Base-by-base conservation (phyloP, 1,284 basidiomycete species). In the Anthracocystis walkeri region DNA sequence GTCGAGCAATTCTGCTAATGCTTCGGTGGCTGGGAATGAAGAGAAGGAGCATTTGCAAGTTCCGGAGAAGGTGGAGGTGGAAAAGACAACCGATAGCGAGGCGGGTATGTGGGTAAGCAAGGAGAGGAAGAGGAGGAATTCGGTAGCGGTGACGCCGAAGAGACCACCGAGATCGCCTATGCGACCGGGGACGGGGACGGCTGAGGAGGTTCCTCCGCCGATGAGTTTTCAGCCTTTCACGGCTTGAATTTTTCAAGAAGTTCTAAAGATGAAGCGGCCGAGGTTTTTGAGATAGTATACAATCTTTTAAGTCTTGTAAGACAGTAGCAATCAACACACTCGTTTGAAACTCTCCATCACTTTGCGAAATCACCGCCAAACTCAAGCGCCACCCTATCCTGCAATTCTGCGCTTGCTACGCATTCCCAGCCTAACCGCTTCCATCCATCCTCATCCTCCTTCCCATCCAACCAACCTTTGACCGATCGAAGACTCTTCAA, bases 301-400 rank as follows among this genome's bases (percentile, higher is more conserved):
- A 18, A 4, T 31, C 12, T 3, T 31, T 48, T 11, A 29, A 2
- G 27, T 29, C 46, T 48, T 48, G 48, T 49, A 49, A n/a, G 48
- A 49, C 29, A 49, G 16, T 31, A 31, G 14, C 14, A 49, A 20
- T 8, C 3, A 49, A 20, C 48, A 49, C 48, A 31, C 18, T 49
- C 48, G 5, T 31, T 49, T 49, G 11, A 16, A 14, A 10, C 27
- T 16, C 11, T 27, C 46, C 48, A n/a, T 31, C 56, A 70, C 25
- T 60, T 42, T 20, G 73, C 73, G 38, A 70, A 75, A 42, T 64
- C 60, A 25, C 73, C 73, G 0, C 73, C 68, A 12, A 76, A 76
- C 48, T 72, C 74, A 3, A 76, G 21, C 18, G 74, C 74, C 10
- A 76, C 74, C 3, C 73, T 51, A 44, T 75, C 73, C 14, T 25